These are phyloP conservation scores for Puccinia hordei DNA, from an alignment of 1,284 basidiomycete species.

Conservation along the genomic window DNA sequence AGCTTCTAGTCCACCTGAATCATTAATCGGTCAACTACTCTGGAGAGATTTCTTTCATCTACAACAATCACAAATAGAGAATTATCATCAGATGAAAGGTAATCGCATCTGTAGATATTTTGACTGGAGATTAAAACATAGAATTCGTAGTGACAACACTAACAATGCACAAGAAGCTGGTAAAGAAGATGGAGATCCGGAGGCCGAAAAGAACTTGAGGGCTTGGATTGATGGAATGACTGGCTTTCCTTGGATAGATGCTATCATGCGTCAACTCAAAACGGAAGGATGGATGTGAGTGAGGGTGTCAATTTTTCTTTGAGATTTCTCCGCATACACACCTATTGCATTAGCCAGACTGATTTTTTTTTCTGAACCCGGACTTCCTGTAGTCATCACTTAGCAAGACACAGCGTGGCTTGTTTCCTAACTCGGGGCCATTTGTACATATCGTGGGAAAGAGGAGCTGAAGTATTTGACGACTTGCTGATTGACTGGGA, in stretches of 20 bases:
- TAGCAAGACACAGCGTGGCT: conserved; percentile 65
- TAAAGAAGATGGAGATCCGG: conserved; percentile 60
- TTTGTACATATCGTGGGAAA: conserved; percentile 66
- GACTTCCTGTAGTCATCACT: conserved; percentile 59
- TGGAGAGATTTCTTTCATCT: conserved; percentile 58
- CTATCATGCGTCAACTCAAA: conserved; percentile 63
- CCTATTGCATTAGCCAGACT: not conserved
- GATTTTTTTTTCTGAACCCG: conserved; percentile 39
- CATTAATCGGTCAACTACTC: conserved; percentile 53
- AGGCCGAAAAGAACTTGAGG: conserved; percentile 60
- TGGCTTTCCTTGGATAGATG: conserved; percentile 64
- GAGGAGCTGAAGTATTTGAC: conserved; percentile 65
- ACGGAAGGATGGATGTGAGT: conserved; percentile 62
- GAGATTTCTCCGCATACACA: not conserved
- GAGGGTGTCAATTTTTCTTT: not conserved
- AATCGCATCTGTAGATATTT: conserved; percentile 61
- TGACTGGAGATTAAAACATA: conserved; percentile 63
- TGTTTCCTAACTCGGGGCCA: conserved; percentile 65
- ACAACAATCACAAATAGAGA: conserved; percentile 60
- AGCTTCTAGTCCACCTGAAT: conserved; percentile 53
- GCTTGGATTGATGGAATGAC: conserved; percentile 62
- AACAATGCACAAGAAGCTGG: conserved; percentile 60
- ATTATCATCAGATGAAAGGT: conserved; percentile 61
- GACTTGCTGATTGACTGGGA: conserved; percentile 62
- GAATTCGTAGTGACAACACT: conserved; percentile 57